Percentiles rank a stretch among this genome's conserved stretches.
These are phyloP conservation scores for Epithemia pelagica DNA, from an alignment of 108 stramenopile genomes.

Conservation along the genomic window DNA sequence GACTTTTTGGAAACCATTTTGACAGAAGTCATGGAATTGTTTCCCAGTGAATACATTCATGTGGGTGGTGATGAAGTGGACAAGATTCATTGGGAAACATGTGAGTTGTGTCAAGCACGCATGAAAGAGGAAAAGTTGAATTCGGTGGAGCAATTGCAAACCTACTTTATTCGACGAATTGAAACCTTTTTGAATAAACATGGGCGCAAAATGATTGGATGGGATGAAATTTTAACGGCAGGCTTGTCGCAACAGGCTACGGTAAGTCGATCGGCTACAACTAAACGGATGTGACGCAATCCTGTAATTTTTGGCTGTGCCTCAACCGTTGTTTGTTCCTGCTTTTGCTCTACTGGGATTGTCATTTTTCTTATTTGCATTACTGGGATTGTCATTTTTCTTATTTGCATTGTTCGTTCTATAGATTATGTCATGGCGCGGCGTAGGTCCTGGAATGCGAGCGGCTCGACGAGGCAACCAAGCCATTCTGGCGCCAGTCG, in stretches of 20 bases:
- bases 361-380: too few species aligned
- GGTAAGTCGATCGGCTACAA: neutral
- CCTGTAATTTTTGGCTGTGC: too few species aligned
- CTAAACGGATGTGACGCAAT: too few species aligned
- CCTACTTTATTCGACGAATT: slow-evolving; percentile 29
- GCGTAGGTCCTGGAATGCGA: slow-evolving; percentile 29
- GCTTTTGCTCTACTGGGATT: too few species aligned
- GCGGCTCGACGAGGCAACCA: slow-evolving; percentile 47
- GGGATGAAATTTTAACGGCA: slow-evolving; percentile 47
- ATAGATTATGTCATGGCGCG: neutral
- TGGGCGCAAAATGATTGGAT: slow-evolving; percentile 41
- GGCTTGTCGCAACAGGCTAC: neutral
- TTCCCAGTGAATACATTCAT: slow-evolving; percentile 49
- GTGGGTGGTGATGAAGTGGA: slow-evolving; percentile 73
- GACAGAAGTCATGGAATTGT: slow-evolving; percentile 25
- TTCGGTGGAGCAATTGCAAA: slow-evolving; percentile 19
- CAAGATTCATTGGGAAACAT: slow-evolving; percentile 34
- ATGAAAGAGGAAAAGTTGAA: slow-evolving; percentile 31
- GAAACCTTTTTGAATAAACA: slow-evolving; percentile 14
- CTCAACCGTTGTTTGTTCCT: too few species aligned
- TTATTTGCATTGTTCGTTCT: too few species aligned
- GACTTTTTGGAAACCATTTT: slow-evolving; percentile 36
- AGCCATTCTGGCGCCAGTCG: neutral
- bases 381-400: too few species aligned
- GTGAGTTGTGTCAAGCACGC: slow-evolving; percentile 21